Evolutionary conservation across 495 filamentous ascomycete species (phyloP).

Genomic region (Penicillium cosmopolitanum): DNA sequence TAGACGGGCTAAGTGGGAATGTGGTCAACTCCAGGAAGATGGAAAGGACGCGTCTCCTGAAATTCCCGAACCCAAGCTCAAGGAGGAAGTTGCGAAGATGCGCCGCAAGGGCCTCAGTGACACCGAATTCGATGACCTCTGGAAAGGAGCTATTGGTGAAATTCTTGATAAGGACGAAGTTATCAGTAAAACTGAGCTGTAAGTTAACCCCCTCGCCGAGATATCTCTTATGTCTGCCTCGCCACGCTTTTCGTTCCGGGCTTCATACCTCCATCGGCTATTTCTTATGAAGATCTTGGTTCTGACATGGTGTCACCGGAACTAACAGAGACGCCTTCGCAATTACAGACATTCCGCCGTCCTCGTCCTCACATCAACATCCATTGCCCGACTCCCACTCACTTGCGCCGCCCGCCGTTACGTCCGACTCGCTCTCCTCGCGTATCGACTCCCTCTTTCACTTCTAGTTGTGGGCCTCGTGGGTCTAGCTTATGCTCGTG

Average conservation of each 20-base stretch:
- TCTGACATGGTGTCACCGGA: constrained; percentile 49
- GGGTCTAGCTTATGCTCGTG: constrained; percentile 58
- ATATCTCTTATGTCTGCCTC: constrained; percentile 27
- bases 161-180: constrained; percentile 83
- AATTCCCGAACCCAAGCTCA: constrained; percentile 76
- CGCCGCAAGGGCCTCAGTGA: constrained; percentile 78
- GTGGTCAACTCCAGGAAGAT: constrained; percentile 71
- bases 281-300: constrained; percentile 40
- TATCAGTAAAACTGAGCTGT: constrained; percentile 70
- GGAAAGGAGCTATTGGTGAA: constrained; percentile 84
- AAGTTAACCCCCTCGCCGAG: constrained; percentile 57
- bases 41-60: constrained; percentile 63
- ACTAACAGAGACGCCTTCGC: constrained; percentile 80
- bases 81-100: constrained; percentile 71
- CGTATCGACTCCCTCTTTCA: constrained; percentile 93
- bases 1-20: constrained; percentile 85
- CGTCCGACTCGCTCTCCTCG: constrained; percentile 86
- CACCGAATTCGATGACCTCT: constrained; percentile 90
- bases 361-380: constrained; percentile 67
- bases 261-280: constrained; percentile 22
- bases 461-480: constrained; percentile 59
- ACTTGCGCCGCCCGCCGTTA: constrained; percentile 85
- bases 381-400: constrained; percentile 87
- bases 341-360: constrained; percentile 65
- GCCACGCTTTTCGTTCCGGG: constrained; percentile 22